Percentiles rank a stretch among this genome's conserved stretches.
phyloP scores from a whole-genome alignment of 257 asterid genomes.

The Scutellaria barbata region DNA sequence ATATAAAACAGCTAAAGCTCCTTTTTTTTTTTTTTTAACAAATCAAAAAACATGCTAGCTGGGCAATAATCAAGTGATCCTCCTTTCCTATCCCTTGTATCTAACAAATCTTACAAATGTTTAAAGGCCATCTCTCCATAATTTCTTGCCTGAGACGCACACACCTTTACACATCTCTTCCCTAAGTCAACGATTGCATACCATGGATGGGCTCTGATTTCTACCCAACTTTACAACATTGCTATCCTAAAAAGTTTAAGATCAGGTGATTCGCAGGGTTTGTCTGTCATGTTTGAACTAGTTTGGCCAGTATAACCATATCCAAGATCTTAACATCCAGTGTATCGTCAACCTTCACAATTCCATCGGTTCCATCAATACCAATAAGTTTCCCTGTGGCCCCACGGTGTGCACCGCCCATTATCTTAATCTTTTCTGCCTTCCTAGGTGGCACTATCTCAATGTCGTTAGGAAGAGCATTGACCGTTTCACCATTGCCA shows the following conservation, averaged over 20 bases:
- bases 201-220: neutral
- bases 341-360: conserved; percentile 79
- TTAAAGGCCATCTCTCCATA: neutral
- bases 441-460: conserved; percentile 75
- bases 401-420: conserved; percentile 90
- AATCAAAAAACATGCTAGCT: neutral
- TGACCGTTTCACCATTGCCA: conserved; percentile 71
- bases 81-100: neutral
- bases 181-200: neutral
- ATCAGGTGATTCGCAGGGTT: conserved; percentile 8
- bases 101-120: neutral
- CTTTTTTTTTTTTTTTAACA: conserved; percentile 4
- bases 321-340: conserved; percentile 85
- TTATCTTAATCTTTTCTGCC: conserved; percentile 75
- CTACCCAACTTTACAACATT: neutral
- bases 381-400: conserved; percentile 87
- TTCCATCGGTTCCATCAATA: conserved; percentile 88
- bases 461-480: conserved; percentile 62
- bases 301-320: conserved; percentile 72
- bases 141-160: conserved; percentile 14
- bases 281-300: conserved; percentile 48
- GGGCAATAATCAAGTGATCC: too few relatives aligned
- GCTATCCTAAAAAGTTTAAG: conserved; percentile 1
- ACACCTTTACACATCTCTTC: neutral
- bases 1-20: conserved; percentile 26